Conservation (phyloP, 2,329 filamentous ascomycete species). For the Epichloe brachyelytri region DNA sequence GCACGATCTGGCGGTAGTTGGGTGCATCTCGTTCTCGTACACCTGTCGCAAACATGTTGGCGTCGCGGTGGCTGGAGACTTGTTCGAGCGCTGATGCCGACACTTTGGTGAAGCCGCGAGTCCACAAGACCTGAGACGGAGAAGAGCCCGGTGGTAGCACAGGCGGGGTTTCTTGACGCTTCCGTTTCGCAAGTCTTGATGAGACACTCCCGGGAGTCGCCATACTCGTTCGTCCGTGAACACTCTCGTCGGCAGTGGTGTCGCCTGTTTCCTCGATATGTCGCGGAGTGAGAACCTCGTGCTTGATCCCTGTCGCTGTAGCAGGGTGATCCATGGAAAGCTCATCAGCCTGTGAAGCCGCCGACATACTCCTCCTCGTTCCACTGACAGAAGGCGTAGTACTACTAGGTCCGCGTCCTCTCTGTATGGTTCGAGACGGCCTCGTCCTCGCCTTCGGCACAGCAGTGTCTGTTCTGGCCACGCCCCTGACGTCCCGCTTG, state of each 20-base stretch:
- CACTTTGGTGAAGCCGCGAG: slow-evolving; percentile 62
- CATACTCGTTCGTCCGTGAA: slow-evolving; percentile 24
- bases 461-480: slow-evolving; percentile 12
- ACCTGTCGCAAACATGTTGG: slow-evolving; percentile 66
- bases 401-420: slow-evolving; percentile 20
- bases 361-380: slow-evolving; percentile 31
- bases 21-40: slow-evolving; percentile 65
- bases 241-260: slow-evolving; percentile 41
- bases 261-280: slow-evolving; percentile 42
- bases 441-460: slow-evolving; percentile 22
- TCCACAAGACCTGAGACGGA: slow-evolving; percentile 59
- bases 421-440: slow-evolving; percentile 24
- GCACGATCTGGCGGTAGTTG: slow-evolving; percentile 60
- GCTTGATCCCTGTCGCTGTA: slow-evolving; percentile 36
- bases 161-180: slow-evolving; percentile 39
- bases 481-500: slow-evolving; percentile 21
- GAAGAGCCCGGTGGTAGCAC: slow-evolving; percentile 40
- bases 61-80: slow-evolving; percentile 63
- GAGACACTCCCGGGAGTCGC: slow-evolving; percentile 25
- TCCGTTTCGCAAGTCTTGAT: slow-evolving; percentile 37
- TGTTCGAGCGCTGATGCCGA: slow-evolving; percentile 62
- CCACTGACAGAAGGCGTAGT: slow-evolving; percentile 22
- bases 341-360: slow-evolving; percentile 35
- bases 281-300: slow-evolving; percentile 44
- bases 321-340: slow-evolving; percentile 29